Evolutionary conservation across 345 rosid species (phyloP), one percentile per base, ranked within the genome.

Genomic region (Hirschfeldia incana): DNA sequence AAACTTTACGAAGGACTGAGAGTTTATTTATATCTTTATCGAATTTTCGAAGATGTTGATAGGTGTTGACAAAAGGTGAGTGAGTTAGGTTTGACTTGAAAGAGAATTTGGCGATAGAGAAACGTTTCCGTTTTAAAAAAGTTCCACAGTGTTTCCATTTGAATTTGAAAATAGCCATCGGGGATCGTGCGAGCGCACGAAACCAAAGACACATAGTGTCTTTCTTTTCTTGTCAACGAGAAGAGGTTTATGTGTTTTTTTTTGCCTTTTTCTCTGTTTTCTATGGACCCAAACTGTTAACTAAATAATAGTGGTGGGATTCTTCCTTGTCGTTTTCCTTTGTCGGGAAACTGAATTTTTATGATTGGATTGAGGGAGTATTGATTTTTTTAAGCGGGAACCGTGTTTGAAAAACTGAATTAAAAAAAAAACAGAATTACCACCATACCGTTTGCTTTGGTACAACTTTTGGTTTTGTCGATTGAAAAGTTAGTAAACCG

Each of bases 111-210:
- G 13, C 42, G 7, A 36, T n/a, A 16, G 74, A 37, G 61, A 32
- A 26, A 42, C 62, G 67, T 39, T 53, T 15, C 1, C 62, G 67
- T 39, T 53, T 15, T 3, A 15, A 53, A 75, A 75, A 75, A 70
- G 72, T 70, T 2, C 8, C 27, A 53, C 36, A 68, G 9, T 75
- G 44, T 62, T 28, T 34, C 16, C 39, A 53, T 83, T 87, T 85
- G 90, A 87, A 87, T 87, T 87, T 84, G 87, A 87, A 21, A 21
- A 83, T 75, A 60, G 65, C 34, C 77, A 76, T 83, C 11, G 88
- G 83, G 77, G 82, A 81, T 3, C 73, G 88, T 61, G 84, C 55
- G n/a, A 65, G 13, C 60, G 82, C 74, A 36, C 82, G 29, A 27
- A 73, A 67, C 74, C 82, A 74, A 68, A 79, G 78, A 79, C 33